These are phyloP conservation scores for Xerocomus potaroensis DNA, from an alignment of 768 basidiomycete genomes.

Conservation along the genomic window DNA sequence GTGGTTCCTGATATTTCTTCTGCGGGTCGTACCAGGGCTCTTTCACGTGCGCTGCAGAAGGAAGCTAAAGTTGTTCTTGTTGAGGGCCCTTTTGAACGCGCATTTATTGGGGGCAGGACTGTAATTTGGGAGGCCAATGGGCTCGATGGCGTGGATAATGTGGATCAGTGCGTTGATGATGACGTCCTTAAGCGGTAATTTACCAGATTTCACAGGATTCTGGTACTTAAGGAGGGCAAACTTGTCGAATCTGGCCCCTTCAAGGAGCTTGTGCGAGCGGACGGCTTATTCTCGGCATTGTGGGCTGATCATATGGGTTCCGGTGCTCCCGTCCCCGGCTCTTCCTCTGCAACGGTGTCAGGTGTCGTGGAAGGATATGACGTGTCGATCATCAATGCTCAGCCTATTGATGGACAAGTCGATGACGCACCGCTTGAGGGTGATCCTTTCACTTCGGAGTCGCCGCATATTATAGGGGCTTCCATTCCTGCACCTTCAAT, in stretches of 20 bases:
- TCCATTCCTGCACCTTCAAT: conserved; percentile 19
- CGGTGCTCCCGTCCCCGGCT: conserved; percentile 38
- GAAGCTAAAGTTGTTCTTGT: conserved; percentile 24
- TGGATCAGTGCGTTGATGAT: conserved; percentile 48
- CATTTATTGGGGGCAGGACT: conserved; percentile 16
- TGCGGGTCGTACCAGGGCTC: conserved; percentile 19
- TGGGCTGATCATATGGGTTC: conserved; percentile 83
- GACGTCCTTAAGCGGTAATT: neutral
- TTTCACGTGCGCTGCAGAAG: conserved; percentile 24
- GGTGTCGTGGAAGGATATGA: conserved; percentile 28
- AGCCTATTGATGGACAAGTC: conserved; percentile 6
- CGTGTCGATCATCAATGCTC: conserved; percentile 14
- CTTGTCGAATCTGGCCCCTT: conserved; percentile 82
- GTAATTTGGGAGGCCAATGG: conserved; percentile 24
- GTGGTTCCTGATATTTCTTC: conserved; percentile 80
- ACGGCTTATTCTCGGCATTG: conserved; percentile 78
- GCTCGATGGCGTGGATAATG: conserved; percentile 49
- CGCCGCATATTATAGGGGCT: conserved; percentile 10
- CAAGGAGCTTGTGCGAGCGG: conserved; percentile 65
- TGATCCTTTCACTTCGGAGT: conserved; percentile 10
- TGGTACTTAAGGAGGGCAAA: conserved; percentile 87
- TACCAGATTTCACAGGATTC: conserved; percentile 49
- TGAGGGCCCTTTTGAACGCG: conserved; percentile 22
- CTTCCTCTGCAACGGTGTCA: conserved; percentile 23
- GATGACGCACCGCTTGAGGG: conserved; percentile 19